Base-by-base conservation (phyloP, 495 filamentous ascomycete species). In the Tuber calosporum region DNA sequence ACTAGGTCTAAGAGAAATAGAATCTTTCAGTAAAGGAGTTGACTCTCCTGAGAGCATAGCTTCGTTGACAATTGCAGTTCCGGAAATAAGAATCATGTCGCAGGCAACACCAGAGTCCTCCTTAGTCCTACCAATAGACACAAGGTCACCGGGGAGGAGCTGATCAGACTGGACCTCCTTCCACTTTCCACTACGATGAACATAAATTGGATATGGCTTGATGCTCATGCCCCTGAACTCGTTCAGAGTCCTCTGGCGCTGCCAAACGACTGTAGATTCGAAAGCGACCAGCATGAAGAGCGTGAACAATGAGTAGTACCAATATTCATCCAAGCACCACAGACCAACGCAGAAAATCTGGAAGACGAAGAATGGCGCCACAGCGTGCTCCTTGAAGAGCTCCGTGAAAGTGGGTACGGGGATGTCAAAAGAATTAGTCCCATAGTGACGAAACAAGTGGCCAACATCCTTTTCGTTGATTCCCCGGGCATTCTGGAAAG, bases 151-250 rank as follows among this genome's bases (percentile, higher is more conserved):
- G 13, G 95, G 95, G 62, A 98, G 85, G 48, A 99, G 89, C 83
- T 93, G 93, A 83, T 98, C 95, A 82, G 95, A 98, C 77, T 91
- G 89, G 69, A 92, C 90, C 83, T 97, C 91, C 76, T 87, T 85
- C 95, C 95, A 99, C 79, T 91, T 92, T 72, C 90, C 89, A 75
- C 91, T 84, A 37, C 95, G 88, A 82, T 90, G 95, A 9, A 96
- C 96, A 87, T 89, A 96, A 73, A 97, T 88, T 76, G 93, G 89
- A 83, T 97, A 97, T 7, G 95, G 95, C 85, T 98, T 94, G 85
- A 99, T 97, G 86, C 91, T 97, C 95, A 99, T 99, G 74, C 94
- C 93, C 68, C 95, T 93, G 85, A 99, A 99, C 82, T 99, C 95
- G 79, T 86, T 94, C 76, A 99, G 82, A n/a, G 95, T 98, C 73